Percentiles rank a stretch among this genome's conserved stretches.
Conservation (phyloP, 2,329 filamentous ascomycete species). For the Diaporthe velutina region DNA sequence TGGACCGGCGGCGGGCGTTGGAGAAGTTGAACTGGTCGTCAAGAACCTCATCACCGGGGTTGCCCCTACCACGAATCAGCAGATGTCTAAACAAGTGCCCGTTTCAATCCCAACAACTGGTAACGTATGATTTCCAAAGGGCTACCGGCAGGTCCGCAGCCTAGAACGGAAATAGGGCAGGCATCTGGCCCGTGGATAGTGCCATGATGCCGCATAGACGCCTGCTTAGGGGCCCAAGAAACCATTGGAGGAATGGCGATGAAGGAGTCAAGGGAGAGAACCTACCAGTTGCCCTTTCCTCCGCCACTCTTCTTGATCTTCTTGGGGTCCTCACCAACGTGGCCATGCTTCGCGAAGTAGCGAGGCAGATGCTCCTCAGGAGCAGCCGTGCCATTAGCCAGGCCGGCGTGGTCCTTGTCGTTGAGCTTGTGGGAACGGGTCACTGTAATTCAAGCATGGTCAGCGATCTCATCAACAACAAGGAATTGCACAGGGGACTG, state of each 20-base stretch:
- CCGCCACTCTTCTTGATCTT: slow-evolving; percentile 97
- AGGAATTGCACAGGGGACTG: background rate
- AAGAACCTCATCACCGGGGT: slow-evolving; percentile 83
- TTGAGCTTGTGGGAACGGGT: slow-evolving; percentile 97
- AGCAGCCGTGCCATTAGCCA: slow-evolving; percentile 79
- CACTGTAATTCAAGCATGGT: slow-evolving; percentile 68
- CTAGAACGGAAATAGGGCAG: background rate
- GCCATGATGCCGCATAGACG: background rate
- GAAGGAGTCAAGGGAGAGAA: slow-evolving; percentile 37
- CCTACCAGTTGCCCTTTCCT: slow-evolving; percentile 95
- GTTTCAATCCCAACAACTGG: background rate
- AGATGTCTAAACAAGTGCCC: background rate
- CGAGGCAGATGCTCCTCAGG: slow-evolving; percentile 84
- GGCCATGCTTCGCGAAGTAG: slow-evolving; percentile 92
- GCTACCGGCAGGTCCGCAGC: background rate
- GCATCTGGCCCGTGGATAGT: background rate
- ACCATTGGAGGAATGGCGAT: slow-evolving; percentile 1
- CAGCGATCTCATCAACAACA: background rate
- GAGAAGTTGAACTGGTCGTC: slow-evolving; percentile 86
- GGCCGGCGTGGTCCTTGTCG: slow-evolving; percentile 88
- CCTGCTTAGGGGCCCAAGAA: background rate
- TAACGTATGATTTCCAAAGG: background rate
- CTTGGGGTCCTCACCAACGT: slow-evolving; percentile 84
- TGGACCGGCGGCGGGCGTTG: slow-evolving; percentile 92
- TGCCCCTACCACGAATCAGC: slow-evolving; percentile 73